Evolutionary conservation across 148 eudicot species (phyloP).

Genomic region (Rhododendron mucronatum): DNA sequence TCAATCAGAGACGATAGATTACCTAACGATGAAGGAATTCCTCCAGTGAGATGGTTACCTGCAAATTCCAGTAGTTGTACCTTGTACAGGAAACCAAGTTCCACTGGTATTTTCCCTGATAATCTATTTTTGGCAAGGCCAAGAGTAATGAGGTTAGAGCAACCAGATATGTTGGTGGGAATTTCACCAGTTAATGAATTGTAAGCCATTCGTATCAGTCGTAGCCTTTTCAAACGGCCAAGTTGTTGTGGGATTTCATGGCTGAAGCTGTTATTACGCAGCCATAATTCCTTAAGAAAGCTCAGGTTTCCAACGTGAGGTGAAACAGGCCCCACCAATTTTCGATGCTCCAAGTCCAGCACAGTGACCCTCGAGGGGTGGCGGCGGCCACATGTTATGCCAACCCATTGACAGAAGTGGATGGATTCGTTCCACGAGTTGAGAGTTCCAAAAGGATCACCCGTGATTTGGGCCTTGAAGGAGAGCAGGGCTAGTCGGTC

Average conservation of each 20-base stretch:
- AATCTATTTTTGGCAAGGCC: neutral
- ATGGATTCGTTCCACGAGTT: too few relatives aligned
- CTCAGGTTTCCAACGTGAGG: neutral
- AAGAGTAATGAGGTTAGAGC: neutral
- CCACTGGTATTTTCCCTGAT: slow-evolving; percentile 12
- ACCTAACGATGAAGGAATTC: too few relatives aligned
- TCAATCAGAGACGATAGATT: too few relatives aligned
- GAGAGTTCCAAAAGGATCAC: too few relatives aligned
- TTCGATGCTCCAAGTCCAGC: neutral
- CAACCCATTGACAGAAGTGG: too few relatives aligned
- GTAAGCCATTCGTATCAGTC: neutral
- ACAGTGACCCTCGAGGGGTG: neutral
- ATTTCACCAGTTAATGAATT: neutral
- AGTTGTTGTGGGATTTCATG: neutral
- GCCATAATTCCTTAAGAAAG: neutral
- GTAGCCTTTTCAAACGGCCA: neutral
- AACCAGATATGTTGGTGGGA: neutral
- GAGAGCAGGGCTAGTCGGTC: too few relatives aligned
- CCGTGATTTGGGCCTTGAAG: too few relatives aligned
- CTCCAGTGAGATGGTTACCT: too few relatives aligned
- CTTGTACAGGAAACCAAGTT: too few relatives aligned
- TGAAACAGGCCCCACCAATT: neutral
- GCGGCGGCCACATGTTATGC: neutral
- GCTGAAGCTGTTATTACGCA: neutral
- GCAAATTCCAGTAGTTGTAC: too few relatives aligned